Evolutionary conservation across 1,139 yeast species (phyloP).

Genomic region (Geotrichum fermentans): DNA sequence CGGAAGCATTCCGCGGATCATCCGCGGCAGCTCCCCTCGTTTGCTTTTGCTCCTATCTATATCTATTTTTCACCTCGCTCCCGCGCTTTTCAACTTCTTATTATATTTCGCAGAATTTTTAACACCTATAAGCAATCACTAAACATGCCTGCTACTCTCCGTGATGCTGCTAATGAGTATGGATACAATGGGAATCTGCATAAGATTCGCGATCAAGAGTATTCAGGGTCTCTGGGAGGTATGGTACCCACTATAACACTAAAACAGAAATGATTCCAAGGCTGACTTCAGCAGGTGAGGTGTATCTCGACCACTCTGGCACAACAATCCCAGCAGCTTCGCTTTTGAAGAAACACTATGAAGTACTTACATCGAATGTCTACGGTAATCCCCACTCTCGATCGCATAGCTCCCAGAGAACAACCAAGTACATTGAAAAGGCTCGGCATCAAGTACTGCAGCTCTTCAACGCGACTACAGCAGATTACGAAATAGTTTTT

Average conservation of each 20-base stretch:
- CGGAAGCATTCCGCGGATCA: neutral
- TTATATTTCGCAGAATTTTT: neutral
- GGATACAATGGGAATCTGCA: constrained; percentile 9
- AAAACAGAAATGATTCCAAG: neutral
- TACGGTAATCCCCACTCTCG: constrained; percentile 43
- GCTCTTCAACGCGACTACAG: constrained; percentile 37
- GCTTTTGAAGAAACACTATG: constrained; percentile 29
- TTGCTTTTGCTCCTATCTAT: neutral
- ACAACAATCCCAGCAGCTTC: constrained; percentile 36
- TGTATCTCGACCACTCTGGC: constrained; percentile 44
- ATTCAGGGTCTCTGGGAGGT: constrained; percentile 7
- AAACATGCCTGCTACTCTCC: neutral
- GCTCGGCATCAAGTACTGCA: constrained; percentile 34
- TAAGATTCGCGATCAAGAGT: constrained; percentile 5
- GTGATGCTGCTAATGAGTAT: neutral
- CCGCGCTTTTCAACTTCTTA: neutral
- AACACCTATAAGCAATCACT: neutral
- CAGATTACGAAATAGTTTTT: constrained; percentile 40
- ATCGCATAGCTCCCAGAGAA: constrained; percentile 32
- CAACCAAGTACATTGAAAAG: constrained; percentile 29
- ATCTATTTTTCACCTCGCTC: neutral
- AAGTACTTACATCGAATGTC: constrained; percentile 27
- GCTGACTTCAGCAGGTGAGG: constrained; percentile 17
- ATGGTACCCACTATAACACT: neutral
- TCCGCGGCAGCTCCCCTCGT: neutral